Evolutionary conservation across 23 red algal species (phyloP).

Genomic region (Gracilariopsis chorda): DNA sequence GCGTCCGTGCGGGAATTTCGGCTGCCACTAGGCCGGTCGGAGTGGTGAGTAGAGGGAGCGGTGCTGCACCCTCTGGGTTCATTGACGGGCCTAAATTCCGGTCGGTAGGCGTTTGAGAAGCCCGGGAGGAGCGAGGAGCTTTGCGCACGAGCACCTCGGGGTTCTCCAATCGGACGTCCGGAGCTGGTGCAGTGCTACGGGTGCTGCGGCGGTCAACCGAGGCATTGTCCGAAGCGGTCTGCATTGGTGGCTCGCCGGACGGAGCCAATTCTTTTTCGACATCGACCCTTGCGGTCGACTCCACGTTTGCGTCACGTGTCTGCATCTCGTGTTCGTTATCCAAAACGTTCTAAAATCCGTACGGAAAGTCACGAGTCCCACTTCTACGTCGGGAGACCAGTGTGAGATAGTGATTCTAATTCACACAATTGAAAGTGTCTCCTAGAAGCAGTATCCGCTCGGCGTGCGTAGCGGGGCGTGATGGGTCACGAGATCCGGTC

Average conservation of each 20-base stretch:
- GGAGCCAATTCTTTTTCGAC: constrained; percentile 6
- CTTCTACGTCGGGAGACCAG: background rate
- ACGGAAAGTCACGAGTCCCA: background rate
- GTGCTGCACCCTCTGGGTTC: too few species aligned
- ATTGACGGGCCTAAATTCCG: too few species aligned
- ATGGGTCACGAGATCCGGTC: background rate
- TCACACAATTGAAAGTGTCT: background rate
- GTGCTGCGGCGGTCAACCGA: background rate
- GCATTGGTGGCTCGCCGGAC: too few species aligned
- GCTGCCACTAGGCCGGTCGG: background rate
- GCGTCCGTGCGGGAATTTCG: background rate
- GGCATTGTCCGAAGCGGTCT: background rate
- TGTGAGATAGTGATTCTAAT: background rate
- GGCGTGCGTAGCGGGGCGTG: background rate
- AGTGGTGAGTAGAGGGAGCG: background rate
- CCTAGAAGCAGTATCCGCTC: background rate
- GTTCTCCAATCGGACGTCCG: background rate
- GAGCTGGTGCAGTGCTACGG: background rate
- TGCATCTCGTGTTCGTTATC: background rate
- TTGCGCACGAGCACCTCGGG: background rate
- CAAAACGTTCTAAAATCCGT: background rate
- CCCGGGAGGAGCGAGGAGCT: background rate
- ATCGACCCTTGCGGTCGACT: background rate
- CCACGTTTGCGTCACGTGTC: background rate
- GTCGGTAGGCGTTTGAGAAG: background rate